These are phyloP conservation scores for Neurospora sp. DNA, from an alignment of 495 filamentous ascomycete genomes.

Conservation along the genomic window DNA sequence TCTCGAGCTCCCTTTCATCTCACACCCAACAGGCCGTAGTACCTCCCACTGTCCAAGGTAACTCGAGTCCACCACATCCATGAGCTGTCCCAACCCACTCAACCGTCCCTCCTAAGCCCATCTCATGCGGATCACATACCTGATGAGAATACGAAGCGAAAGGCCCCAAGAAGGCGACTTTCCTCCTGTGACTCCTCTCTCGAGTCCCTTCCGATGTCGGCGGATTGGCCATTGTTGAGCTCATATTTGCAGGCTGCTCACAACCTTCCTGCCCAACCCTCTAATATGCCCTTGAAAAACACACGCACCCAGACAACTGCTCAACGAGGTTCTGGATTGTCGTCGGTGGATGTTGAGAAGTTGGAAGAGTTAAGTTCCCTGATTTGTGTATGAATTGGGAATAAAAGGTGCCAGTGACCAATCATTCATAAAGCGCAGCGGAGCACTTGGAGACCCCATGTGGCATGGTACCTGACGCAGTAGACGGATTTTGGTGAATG, in stretches of 20 bases:
- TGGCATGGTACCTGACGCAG: neutral
- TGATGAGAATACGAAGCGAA: constrained; percentile 83
- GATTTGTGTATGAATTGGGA: neutral
- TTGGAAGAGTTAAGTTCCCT: neutral
- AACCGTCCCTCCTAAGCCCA: neutral
- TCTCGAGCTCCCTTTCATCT: neutral
- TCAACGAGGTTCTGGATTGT: neutral
- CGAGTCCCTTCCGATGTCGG: neutral
- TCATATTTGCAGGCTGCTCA: neutral
- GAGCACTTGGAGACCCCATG: neutral
- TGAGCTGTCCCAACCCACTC: neutral
- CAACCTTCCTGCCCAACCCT: neutral
- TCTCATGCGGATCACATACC: constrained; percentile 48
- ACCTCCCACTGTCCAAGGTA: neutral
- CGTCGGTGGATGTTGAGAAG: neutral
- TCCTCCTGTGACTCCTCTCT: constrained; percentile 1
- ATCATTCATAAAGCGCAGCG: neutral
- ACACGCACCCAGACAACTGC: neutral
- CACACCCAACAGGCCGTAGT: neutral
- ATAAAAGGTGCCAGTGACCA: neutral
- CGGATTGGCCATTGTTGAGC: neutral
- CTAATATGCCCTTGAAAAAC: neutral
- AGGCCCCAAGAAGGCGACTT: constrained; percentile 78
- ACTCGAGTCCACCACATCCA: neutral
- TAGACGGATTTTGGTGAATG: neutral